Percentiles rank a stretch among this genome's conserved stretches.
phyloP scores from a whole-genome alignment of 495 filamentous ascomycete species.

The Penicillium egyptiacum region DNA sequence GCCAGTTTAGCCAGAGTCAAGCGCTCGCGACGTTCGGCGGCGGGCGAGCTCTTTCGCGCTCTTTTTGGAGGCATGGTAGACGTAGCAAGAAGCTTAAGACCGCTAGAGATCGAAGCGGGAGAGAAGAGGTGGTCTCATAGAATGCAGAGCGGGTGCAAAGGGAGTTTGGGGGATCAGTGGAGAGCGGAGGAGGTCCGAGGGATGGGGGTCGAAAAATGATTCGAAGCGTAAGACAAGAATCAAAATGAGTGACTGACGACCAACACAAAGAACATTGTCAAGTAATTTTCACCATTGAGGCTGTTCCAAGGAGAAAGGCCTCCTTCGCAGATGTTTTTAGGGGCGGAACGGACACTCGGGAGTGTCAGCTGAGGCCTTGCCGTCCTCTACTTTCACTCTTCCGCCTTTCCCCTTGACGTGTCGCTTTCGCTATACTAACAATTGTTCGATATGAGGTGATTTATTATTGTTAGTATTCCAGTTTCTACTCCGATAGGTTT shows the following conservation, averaged over 20 bases:
- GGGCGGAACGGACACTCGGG: constrained; percentile 10
- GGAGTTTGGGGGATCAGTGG: neutral
- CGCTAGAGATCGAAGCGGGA: neutral
- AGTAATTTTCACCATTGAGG: constrained; percentile 11
- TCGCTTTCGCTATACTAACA: neutral
- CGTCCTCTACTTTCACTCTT: neutral
- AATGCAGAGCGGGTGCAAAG: constrained; percentile 9
- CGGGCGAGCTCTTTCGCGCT: constrained; percentile 42
- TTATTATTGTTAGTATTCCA: neutral
- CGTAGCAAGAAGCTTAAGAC: constrained; percentile 2
- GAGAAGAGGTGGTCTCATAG: constrained; percentile 10
- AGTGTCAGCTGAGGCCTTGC: neutral
- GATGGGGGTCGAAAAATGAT: neutral
- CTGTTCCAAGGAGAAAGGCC: constrained; percentile 3
- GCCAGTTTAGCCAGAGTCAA: constrained; percentile 84
- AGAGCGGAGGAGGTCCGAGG: constrained; percentile 9
- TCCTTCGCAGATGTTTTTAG: constrained; percentile 13
- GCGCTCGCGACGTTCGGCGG: constrained; percentile 59
- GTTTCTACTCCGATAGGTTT: neutral
- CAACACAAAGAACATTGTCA: constrained; percentile 1
- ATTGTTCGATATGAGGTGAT: neutral
- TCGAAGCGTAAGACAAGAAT: constrained; percentile 1
- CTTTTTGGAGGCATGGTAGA: constrained; percentile 44
- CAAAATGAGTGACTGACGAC: constrained; percentile 5
- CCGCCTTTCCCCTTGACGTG: constrained; percentile 1